Conservation (phyloP, 768 basidiomycete genomes). For the Suillus placidus region DNA sequence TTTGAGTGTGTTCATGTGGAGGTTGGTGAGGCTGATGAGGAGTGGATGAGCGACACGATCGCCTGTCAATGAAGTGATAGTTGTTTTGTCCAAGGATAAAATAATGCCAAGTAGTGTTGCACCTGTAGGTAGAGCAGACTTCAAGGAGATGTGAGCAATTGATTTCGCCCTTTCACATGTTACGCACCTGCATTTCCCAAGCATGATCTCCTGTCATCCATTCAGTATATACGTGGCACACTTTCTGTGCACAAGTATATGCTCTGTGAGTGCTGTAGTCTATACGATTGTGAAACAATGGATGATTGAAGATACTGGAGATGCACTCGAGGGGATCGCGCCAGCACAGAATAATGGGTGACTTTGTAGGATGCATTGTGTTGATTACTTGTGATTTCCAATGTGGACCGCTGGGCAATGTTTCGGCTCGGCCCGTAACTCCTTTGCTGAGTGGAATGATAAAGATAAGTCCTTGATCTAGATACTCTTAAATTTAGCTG, state of each 20-base stretch:
- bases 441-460: slow-evolving; percentile 30
- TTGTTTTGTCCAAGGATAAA: slow-evolving; percentile 25
- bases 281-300: too few species aligned
- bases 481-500: neutral
- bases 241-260: slow-evolving; percentile 11
- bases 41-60: slow-evolving; percentile 13
- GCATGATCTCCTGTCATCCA: slow-evolving; percentile 27
- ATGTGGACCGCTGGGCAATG: slow-evolving; percentile 24
- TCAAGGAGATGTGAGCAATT: too few species aligned
- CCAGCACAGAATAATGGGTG: too few species aligned
- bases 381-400: slow-evolving; percentile 23
- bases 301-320: too few species aligned
- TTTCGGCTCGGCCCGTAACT: slow-evolving; percentile 23
- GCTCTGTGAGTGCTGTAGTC: too few species aligned
- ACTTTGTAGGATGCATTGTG: neutral
- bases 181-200: slow-evolving; percentile 30
- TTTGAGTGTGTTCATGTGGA: slow-evolving; percentile 16
- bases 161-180: too few species aligned
- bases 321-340: too few species aligned
- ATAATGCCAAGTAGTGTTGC: slow-evolving; percentile 29
- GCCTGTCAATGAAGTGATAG: slow-evolving; percentile 16
- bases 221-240: slow-evolving; percentile 18
- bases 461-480: slow-evolving; percentile 13
- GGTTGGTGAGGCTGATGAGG: slow-evolving; percentile 23
- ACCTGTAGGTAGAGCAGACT: slow-evolving; percentile 26